Evolutionary conservation across 257 asterid species (phyloP).

Genomic region (Eucommia ulmoides): DNA sequence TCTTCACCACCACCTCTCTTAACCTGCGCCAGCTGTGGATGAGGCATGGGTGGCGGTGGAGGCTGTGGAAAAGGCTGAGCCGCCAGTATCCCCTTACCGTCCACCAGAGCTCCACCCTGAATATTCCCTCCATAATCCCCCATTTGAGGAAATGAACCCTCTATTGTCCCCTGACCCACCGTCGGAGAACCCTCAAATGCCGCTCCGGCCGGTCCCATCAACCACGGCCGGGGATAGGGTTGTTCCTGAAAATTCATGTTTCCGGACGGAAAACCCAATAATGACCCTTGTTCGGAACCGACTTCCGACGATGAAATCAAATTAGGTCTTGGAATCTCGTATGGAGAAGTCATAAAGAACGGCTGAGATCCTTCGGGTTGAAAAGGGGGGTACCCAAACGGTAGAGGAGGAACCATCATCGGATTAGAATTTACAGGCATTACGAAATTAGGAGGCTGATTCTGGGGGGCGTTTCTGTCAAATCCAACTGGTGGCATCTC

Average conservation of each 20-base stretch:
- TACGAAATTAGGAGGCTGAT: constrained; percentile 27
- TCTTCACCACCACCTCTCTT: constrained; percentile 53
- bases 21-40: constrained; percentile 16
- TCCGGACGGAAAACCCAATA: constrained; percentile 58
- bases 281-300: constrained; percentile 63
- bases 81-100: constrained; percentile 48
- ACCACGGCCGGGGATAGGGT: constrained; percentile 71
- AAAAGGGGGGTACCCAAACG: constrained; percentile 53
- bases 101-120: constrained; percentile 35
- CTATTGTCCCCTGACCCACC: constrained; percentile 37
- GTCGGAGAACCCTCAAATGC: constrained; percentile 47
- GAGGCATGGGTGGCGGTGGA: constrained; percentile 50
- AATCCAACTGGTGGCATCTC: constrained; percentile 53
- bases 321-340: constrained; percentile 52
- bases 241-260: constrained; percentile 45
- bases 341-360: constrained; percentile 41
- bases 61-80: constrained; percentile 41
- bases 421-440: constrained; percentile 37
- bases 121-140: constrained; percentile 25
- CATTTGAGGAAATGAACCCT: constrained; percentile 19
- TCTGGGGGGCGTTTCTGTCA: constrained; percentile 45
- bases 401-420: constrained; percentile 45
- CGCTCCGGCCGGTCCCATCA: constrained; percentile 35
- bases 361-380: constrained; percentile 59
- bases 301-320: constrained; percentile 43